phyloP scores from a whole-genome alignment of 139 green algal species.

The Edaphochlamys debaryana region DNA sequence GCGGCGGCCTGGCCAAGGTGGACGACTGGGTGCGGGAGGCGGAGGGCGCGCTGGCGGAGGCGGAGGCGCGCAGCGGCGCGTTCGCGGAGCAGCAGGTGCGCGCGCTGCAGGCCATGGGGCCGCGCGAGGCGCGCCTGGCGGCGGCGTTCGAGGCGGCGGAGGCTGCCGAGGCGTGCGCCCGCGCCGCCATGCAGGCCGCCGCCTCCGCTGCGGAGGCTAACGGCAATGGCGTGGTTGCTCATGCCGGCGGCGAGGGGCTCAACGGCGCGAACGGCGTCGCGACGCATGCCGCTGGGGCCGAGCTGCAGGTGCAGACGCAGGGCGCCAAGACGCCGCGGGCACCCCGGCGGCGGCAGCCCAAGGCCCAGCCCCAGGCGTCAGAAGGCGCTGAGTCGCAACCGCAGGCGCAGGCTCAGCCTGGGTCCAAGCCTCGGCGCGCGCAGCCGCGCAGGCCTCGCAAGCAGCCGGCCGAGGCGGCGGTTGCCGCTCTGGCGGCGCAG shows the following conservation, averaged over 20 bases:
- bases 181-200: not conserved
- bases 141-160: not conserved
- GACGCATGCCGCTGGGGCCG: not conserved
- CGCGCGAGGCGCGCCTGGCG: not conserved
- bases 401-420: too few species aligned
- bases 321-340: not conserved
- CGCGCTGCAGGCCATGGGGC: not conserved
- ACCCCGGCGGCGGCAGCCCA: too few species aligned
- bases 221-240: too few species aligned
- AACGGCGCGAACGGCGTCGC: not conserved
- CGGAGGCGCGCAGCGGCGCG: constrained; percentile 16
- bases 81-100: constrained; percentile 20
- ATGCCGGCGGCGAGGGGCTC: too few species aligned
- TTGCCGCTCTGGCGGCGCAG: not conserved
- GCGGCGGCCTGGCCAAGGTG: constrained; percentile 40
- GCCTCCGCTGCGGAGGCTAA: too few species aligned
- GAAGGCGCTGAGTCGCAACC: too few species aligned
- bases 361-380: too few species aligned
- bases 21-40: constrained; percentile 32
- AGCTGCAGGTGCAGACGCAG: not conserved
- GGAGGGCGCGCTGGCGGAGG: not conserved
- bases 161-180: not conserved
- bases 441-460: too few species aligned
- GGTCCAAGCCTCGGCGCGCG: not conserved
- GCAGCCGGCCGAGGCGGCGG: too few species aligned